Evolutionary conservation across 192 early-diverging fungal genomes (phyloP).

Genomic region (Cetraspora pellucida): DNA sequence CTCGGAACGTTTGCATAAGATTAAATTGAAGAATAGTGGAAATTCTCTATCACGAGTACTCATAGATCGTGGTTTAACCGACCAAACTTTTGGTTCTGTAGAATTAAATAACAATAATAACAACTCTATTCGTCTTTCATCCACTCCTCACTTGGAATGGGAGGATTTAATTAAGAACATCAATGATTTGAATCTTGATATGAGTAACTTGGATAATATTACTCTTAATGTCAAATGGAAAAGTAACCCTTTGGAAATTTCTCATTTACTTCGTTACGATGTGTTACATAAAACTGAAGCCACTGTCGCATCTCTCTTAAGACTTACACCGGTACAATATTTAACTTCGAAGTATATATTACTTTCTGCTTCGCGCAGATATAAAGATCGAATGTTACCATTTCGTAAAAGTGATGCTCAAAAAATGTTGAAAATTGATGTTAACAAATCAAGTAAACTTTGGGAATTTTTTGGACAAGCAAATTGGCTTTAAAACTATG

Average conservation of each 20-base stretch:
- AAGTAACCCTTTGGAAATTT: not conserved
- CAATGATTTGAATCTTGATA: constrained; percentile 14
- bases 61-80: not conserved
- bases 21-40: not conserved
- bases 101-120: not conserved
- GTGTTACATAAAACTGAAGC: constrained; percentile 67
- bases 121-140: not conserved
- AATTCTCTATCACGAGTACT: constrained; percentile 2
- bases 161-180: constrained; percentile 5
- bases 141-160: not conserved
- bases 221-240: constrained; percentile 14
- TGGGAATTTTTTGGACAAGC: constrained; percentile 85
- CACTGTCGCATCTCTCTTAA: constrained; percentile 74
- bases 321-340: constrained; percentile 82
- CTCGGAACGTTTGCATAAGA: not conserved
- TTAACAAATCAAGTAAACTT: constrained; percentile 89
- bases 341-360: constrained; percentile 81
- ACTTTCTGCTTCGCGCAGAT: constrained; percentile 60
- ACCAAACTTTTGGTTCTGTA: not conserved
- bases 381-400: constrained; percentile 34
- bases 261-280: constrained; percentile 37
- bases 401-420: constrained; percentile 93
- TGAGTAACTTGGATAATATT: not conserved
- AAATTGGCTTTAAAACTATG: constrained; percentile 71
- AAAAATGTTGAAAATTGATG: constrained; percentile 86